Percentiles rank a stretch among this genome's conserved stretches.
Evolutionary conservation across 2,329 filamentous ascomycete species (phyloP).

Genomic region (Dactylellina leptospora): DNA sequence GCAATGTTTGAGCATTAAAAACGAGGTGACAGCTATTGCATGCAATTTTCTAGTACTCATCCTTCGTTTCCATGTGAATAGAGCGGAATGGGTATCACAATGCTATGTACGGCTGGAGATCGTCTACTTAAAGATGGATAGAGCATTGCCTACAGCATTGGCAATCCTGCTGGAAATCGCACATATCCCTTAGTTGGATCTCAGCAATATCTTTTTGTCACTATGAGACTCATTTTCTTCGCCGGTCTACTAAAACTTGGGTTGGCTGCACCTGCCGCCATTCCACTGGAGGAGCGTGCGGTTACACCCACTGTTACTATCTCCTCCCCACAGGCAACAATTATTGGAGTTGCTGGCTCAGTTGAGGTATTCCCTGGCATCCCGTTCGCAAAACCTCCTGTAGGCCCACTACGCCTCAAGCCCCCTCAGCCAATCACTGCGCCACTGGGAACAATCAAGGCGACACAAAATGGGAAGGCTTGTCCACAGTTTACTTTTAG

Average conservation of each 20-base stretch:
- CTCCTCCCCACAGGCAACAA: constrained; percentile 64
- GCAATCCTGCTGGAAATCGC: no score
- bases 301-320: constrained; percentile 66
- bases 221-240: constrained; percentile 44
- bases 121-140: constrained; percentile 46
- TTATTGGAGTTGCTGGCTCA: constrained; percentile 64
- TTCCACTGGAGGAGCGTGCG: constrained; percentile 62
- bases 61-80: no score
- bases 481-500: constrained; percentile 78
- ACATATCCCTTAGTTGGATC: background rate
- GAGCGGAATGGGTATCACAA: no score
- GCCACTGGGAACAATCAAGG: constrained; percentile 67
- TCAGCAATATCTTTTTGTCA: constrained; percentile 20
- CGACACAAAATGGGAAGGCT: constrained; percentile 67
- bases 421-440: constrained; percentile 59
- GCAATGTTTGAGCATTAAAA: background rate
- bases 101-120: no score
- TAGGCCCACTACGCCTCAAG: constrained; percentile 64
- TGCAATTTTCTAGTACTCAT: no score
- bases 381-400: constrained; percentile 68
- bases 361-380: constrained; percentile 71
- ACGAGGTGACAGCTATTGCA: no score
- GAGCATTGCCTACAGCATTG: no score
- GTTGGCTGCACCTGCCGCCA: constrained; percentile 56
- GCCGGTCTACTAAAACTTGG: constrained; percentile 29